Conservation (phyloP, 805 yeast genomes). For the Lipomyces spencermartinsiae region DNA sequence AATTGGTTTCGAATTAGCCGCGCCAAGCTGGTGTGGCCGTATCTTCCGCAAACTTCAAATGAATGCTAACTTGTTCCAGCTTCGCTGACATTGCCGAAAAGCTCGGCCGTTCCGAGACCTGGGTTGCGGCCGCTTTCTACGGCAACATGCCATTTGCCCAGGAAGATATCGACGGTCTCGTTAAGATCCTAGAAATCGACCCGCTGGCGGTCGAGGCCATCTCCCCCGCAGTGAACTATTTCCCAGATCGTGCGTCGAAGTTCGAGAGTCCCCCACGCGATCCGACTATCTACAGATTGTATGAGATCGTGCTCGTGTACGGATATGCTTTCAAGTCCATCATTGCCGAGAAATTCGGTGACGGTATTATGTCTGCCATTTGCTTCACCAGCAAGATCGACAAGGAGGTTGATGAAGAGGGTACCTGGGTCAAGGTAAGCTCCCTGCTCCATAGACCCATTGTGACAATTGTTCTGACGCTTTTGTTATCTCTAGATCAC, state of each 20-base stretch:
- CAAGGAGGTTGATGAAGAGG: conserved; percentile 38
- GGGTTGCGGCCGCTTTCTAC: conserved; percentile 39
- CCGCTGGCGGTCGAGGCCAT: conserved; percentile 24
- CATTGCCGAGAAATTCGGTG: conserved; percentile 39
- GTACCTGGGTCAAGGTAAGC: conserved; percentile 36
- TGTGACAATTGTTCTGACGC: not conserved
- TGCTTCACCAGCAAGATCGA: conserved; percentile 39
- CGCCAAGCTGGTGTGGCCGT: not conserved
- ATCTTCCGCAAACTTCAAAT: not conserved
- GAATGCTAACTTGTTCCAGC: conserved; percentile 17
- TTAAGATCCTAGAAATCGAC: conserved; percentile 35
- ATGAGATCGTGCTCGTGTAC: conserved; percentile 39
- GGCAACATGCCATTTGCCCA: conserved; percentile 40
- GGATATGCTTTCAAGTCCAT: conserved; percentile 39
- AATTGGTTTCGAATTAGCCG: not conserved
- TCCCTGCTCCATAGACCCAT: not conserved
- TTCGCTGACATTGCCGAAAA: conserved; percentile 36
- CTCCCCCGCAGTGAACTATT: conserved; percentile 35
- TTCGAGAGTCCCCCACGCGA: conserved; percentile 36
- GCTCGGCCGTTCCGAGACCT: conserved; percentile 38
- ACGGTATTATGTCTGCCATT: conserved; percentile 39
- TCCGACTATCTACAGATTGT: conserved; percentile 38
- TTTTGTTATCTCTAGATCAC: conserved; percentile 22
- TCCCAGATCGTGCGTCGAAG: conserved; percentile 33
- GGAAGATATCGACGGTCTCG: conserved; percentile 31